phyloP scores from a whole-genome alignment of 306 rosid species.

The Inga laurina region DNA sequence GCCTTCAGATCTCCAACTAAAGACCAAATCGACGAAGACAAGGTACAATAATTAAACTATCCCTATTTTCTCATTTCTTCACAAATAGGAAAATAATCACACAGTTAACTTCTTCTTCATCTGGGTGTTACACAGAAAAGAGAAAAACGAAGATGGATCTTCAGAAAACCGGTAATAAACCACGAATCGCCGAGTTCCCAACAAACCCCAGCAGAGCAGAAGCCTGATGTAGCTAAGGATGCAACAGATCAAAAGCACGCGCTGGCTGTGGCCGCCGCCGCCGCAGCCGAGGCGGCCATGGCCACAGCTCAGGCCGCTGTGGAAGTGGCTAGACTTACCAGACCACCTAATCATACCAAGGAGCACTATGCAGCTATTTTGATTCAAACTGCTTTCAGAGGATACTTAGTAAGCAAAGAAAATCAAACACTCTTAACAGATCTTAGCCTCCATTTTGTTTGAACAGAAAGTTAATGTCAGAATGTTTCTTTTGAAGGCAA shows the following conservation, averaged over 20 bases:
- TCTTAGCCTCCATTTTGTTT: constrained; percentile 14
- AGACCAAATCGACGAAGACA: constrained; percentile 47
- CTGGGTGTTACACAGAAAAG: constrained; percentile 41
- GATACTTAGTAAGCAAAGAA: constrained; percentile 67
- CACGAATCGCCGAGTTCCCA: constrained; percentile 29
- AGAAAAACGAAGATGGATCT: constrained; percentile 65
- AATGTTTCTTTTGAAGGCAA: constrained; percentile 54
- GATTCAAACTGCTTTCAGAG: constrained; percentile 91
- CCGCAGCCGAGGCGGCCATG: constrained; percentile 86
- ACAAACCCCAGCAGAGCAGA: constrained; percentile 11
- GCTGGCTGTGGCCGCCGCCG: constrained; percentile 71
- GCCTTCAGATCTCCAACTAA: constrained; percentile 76
- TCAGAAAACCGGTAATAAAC: constrained; percentile 47
- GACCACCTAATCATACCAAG: constrained; percentile 48
- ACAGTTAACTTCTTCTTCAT: not conserved
- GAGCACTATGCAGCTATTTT: constrained; percentile 57
- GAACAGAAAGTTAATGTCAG: not conserved
- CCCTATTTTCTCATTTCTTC: not conserved
- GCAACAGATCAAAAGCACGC: constrained; percentile 51
- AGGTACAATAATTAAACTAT: constrained; percentile 34
- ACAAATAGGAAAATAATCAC: not conserved
- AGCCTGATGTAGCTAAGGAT: not conserved
- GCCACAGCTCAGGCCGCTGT: constrained; percentile 80
- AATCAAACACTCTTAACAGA: not conserved
- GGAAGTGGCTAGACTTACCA: constrained; percentile 63